Evolutionary conservation across 306 rosid genomes (phyloP), one percentile per base, ranked within the genome.

Genomic region (Vigna mungo): DNA sequence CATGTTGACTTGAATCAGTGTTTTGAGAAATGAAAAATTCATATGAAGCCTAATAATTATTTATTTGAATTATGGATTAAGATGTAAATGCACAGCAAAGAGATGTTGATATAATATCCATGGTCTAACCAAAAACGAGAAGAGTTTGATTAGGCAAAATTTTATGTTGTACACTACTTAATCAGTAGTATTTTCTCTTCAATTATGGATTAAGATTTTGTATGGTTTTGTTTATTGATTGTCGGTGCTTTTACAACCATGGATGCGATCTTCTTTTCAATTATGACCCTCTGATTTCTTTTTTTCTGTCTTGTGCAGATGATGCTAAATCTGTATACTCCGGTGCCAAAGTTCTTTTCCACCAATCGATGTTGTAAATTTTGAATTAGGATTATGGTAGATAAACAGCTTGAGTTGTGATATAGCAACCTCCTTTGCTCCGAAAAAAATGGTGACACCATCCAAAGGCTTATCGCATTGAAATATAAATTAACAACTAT

Each of bases 341-440:
- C 34, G 58, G 48, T 68, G 86, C 81, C 64, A 86, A 80, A 72
- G 76, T 83, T 65, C 75, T 83, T 62, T 83, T 80, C 48, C 89
- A 80, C 68, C 87, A 67, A 21, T 86, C 86, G 34, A 61, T 72
- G 89, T 27, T 86, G 72, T 86, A 68, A 78, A 63, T 68, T 68
- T 76, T 61, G 81, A 68, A 62, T 63, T 55, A 54, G 55, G 61
- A 59, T 66, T 74, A 34, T 6, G 36, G 25, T 66, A 17, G 68
- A 64, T 77, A 46, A 46, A 54, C 12, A 37, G 48, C 46, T 43
- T 55, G 69, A 64, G 23, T 43, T 27, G 37, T 41, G 58, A 72
- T 10, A 3, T 25, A 66, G 11, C 76, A 36, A 37, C 66, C 51
- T 23, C 7, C 76, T 30, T 30, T 30, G 34, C 34, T 30, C 5